Evolutionary conservation across 1,284 basidiomycete species (phyloP).

Genomic region (Pyrrhoderma noxium): DNA sequence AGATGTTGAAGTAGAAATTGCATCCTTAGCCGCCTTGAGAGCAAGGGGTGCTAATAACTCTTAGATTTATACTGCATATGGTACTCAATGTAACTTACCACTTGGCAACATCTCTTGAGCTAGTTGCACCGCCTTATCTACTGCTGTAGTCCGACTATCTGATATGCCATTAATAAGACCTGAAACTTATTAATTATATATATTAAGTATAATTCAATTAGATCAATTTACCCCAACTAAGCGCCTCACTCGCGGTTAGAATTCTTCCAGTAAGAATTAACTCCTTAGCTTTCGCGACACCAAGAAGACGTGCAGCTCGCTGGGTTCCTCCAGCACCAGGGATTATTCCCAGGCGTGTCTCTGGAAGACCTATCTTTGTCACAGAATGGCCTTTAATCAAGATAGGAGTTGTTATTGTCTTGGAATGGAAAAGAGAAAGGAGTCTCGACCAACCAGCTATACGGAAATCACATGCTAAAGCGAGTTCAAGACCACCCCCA

Average conservation of each 20-base stretch:
- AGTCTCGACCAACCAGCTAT: conserved; percentile 60
- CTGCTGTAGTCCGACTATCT: conserved; percentile 45
- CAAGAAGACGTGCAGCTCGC: conserved; percentile 75
- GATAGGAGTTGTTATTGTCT: conserved; percentile 23
- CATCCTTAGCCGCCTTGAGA: conserved; percentile 81
- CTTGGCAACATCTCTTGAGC: conserved; percentile 63
- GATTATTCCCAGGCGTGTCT: conserved; percentile 85
- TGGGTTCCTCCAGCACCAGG: conserved; percentile 95
- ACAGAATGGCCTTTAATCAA: conserved; percentile 44
- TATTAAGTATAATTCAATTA: neutral
- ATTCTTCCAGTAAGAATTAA: conserved; percentile 75
- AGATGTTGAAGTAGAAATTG: conserved; percentile 75
- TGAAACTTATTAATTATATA: conserved; percentile 25
- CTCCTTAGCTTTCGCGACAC: conserved; percentile 80
- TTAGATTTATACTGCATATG: conserved; percentile 11
- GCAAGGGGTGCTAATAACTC: conserved; percentile 70
- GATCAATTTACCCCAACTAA: conserved; percentile 56
- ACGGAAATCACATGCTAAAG: conserved; percentile 82
- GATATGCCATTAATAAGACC: conserved; percentile 80
- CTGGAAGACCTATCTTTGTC: conserved; percentile 77
- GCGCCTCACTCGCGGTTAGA: conserved; percentile 62
- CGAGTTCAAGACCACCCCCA: conserved; percentile 85
- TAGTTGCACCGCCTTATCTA: conserved; percentile 58
- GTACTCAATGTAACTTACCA: conserved; percentile 38
- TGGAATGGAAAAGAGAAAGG: conserved; percentile 1